Base-by-base conservation (phyloP, 148 eudicot species). In the Camellia lanceoleosa region DNA sequence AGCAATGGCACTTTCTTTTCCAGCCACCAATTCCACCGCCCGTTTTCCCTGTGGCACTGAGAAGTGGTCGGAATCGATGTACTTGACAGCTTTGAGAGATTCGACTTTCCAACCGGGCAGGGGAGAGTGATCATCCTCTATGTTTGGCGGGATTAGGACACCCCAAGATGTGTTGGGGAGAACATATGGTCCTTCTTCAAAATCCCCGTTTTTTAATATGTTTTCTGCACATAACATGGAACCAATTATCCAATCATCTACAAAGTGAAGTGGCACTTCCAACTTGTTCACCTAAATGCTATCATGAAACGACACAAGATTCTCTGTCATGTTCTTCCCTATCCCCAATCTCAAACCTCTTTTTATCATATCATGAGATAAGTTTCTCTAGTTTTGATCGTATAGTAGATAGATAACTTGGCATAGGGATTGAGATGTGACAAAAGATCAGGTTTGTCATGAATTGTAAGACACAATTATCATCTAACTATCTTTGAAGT, bases 51-150 rank as follows among this genome's bases (percentile, higher is more conserved):
- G 60, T n/a, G 89, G 89, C 7, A 87, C 85, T 0, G 49, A 77
- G 85, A 84, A 84, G 76, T 87, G 89, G 52, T 61, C 61, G 19
- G 87, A 82, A 51, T 87, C 87, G 16, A 87, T 70, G 80, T 79
- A 84, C 18, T 82, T 79, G 59, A 87, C 82, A 0, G 89, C 85
- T 51, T 87, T 87, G 0, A 66, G 58, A 2, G 89, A 87, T 49
- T 84, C 89, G 5, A 87, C 56, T 60, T 84, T 84, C 89, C 89
- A 87, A 0, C 74, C 85, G 7, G 80, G 87, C 44, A 87, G 79
- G 0, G 87, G 89, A 15, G 89, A 87, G 58, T 79, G 63, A 3
- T 62, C 63, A 44, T 87, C 89, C 13, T 81, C 46, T 0, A 79
- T 15, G 58, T 84, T 81, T 42, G 89, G 87, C 5, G 87, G 83